These are phyloP conservation scores for Coemansia sp. DNA, from an alignment of 192 early-diverging fungal species.

Conservation along the genomic window DNA sequence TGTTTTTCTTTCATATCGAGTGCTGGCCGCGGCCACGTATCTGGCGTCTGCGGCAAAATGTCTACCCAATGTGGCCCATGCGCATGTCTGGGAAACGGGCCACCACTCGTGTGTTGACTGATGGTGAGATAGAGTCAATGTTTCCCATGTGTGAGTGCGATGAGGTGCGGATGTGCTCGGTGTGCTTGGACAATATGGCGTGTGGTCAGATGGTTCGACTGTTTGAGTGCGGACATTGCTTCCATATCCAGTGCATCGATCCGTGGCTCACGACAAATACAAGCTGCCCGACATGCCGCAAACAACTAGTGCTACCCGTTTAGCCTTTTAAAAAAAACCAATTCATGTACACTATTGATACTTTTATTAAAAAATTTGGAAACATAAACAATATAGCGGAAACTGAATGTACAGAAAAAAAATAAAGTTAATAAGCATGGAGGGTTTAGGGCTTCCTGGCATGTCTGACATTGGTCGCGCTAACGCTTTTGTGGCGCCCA, in stretches of 20 bases:
- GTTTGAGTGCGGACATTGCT: constrained; percentile 17
- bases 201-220: constrained; percentile 1
- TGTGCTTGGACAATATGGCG: constrained; percentile 18
- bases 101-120: not conserved
- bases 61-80: no score
- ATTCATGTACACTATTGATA: no score
- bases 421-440: no score
- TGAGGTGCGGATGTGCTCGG: not conserved
- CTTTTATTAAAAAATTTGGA: no score
- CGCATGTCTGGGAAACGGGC: no score
- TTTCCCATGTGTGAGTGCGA: constrained; percentile 7
- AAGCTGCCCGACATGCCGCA: constrained; percentile 25
- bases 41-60: not conserved
- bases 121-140: constrained; percentile 16
- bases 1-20: constrained; percentile 27
- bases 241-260: constrained; percentile 32
- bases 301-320: not conserved
- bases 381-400: no score
- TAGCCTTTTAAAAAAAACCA: no score
- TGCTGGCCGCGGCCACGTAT: constrained; percentile 14
- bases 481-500: not conserved
- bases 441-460: no score
- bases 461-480: constrained; percentile 1
- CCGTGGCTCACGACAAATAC: constrained; percentile 30
- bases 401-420: no score